Percentiles rank a stretch among this genome's conserved stretches.
Evolutionary conservation across 345 rosid species (phyloP).

Genomic region (Carallia pectinifolia): DNA sequence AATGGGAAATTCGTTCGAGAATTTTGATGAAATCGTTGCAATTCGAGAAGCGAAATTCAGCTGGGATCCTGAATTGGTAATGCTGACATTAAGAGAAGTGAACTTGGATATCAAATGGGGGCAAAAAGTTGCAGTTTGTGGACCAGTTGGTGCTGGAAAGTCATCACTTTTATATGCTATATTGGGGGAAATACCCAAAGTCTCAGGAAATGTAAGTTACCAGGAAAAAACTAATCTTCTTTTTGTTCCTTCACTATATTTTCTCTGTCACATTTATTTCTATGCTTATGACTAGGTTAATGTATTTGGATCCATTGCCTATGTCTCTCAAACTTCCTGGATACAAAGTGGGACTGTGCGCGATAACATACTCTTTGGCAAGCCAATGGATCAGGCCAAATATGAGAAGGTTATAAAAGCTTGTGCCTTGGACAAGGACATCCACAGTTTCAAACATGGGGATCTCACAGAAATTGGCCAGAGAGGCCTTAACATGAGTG

Average conservation of each 20-base stretch:
- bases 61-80: slow-evolving; percentile 46
- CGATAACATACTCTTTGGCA: slow-evolving; percentile 32
- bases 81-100: slow-evolving; percentile 46
- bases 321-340: slow-evolving; percentile 78
- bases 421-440: slow-evolving; percentile 59
- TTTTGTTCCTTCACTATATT: neutral
- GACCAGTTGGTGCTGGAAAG: slow-evolving; percentile 74
- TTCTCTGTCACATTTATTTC: neutral
- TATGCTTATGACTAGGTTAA: slow-evolving; percentile 22
- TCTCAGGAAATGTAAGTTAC: slow-evolving; percentile 38
- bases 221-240: neutral
- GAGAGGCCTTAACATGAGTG: slow-evolving; percentile 78
- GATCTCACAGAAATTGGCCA: slow-evolving; percentile 75
- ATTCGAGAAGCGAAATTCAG: slow-evolving; percentile 46
- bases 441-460: slow-evolving; percentile 42
- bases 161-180: slow-evolving; percentile 64
- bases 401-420: slow-evolving; percentile 48
- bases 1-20: slow-evolving; percentile 21
- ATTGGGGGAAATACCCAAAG: slow-evolving; percentile 65
- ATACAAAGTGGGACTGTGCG: slow-evolving; percentile 71
- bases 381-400: slow-evolving; percentile 11
- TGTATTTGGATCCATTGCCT: slow-evolving; percentile 61
- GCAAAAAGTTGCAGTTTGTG: slow-evolving; percentile 64
- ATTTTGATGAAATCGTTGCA: slow-evolving; percentile 37
- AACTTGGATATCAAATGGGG: slow-evolving; percentile 50